Evolutionary conservation across 768 basidiomycete genomes (phyloP).

Genomic region (Rhizopogon rudus): DNA sequence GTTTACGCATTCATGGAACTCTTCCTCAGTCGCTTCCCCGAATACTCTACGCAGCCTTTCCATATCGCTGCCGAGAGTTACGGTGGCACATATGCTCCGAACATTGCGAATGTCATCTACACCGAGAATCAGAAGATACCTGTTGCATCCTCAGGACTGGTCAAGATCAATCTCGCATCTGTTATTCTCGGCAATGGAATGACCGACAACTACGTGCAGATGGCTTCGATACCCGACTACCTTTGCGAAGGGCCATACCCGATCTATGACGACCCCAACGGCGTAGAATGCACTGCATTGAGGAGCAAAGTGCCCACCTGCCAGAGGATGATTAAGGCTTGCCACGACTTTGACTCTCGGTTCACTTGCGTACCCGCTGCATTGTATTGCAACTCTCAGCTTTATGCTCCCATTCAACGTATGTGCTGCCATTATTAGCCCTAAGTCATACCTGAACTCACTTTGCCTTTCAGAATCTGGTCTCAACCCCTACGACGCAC

Average conservation of each 20-base stretch:
- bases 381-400: conserved; percentile 75
- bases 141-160: conserved; percentile 40
- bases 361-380: conserved; percentile 70
- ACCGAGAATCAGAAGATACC: conserved; percentile 64
- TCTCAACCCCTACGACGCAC: conserved; percentile 87
- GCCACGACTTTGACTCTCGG: conserved; percentile 57
- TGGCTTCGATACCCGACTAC: conserved; percentile 77
- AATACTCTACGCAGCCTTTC: conserved; percentile 68
- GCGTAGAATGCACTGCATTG: conserved; percentile 61
- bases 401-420: conserved; percentile 71
- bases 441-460: not conserved
- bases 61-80: conserved; percentile 82
- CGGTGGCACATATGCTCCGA: conserved; percentile 75
- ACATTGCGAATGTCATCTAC: conserved; percentile 81
- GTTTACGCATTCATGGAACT: conserved; percentile 83
- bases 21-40: conserved; percentile 70
- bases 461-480: conserved; percentile 46
- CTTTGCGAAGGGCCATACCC: conserved; percentile 81
- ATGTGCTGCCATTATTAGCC: conserved; percentile 19
- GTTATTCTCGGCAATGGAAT: conserved; percentile 86
- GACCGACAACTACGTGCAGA: conserved; percentile 80
- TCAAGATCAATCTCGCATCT: conserved; percentile 76
- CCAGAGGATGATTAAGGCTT: conserved; percentile 64
- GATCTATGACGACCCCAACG: conserved; percentile 66
- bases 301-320: conserved; percentile 67